phyloP scores from a whole-genome alignment of 805 yeast genomes.

The Metschnikowia reukaufii region DNA sequence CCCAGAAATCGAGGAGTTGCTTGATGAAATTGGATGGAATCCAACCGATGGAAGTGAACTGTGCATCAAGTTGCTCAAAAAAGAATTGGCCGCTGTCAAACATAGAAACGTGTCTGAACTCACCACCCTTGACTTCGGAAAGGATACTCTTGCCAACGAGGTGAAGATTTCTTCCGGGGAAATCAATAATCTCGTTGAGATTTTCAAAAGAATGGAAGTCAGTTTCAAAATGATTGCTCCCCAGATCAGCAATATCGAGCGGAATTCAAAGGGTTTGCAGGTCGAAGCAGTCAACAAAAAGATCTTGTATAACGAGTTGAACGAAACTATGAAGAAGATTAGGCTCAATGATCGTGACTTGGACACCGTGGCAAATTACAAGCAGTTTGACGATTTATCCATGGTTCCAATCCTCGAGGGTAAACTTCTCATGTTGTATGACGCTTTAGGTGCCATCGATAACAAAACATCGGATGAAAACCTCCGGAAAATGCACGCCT shows the following conservation, averaged over 20 bases:
- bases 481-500: constrained; percentile 67
- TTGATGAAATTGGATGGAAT: constrained; percentile 79
- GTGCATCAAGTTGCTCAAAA: constrained; percentile 55
- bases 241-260: constrained; percentile 70
- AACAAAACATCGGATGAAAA: constrained; percentile 42
- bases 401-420: constrained; percentile 51
- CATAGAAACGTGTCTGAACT: constrained; percentile 57
- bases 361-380: constrained; percentile 43
- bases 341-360: constrained; percentile 60
- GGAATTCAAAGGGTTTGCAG: constrained; percentile 78
- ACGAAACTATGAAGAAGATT: constrained; percentile 67
- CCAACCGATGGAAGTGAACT: constrained; percentile 61
- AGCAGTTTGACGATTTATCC: constrained; percentile 48
- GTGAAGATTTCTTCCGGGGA: constrained; percentile 34
- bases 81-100: constrained; percentile 61
- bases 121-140: constrained; percentile 36
- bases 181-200: constrained; percentile 34
- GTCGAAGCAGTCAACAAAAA: constrained; percentile 81
- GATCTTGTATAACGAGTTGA: constrained; percentile 66
- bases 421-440: constrained; percentile 54
- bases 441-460: constrained; percentile 64
- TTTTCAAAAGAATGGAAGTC: constrained; percentile 43
- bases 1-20: constrained; percentile 58
- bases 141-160: constrained; percentile 33
- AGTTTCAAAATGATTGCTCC: constrained; percentile 48